Base-by-base conservation (phyloP, 345 rosid species). In the Clarkia xantiana region DNA sequence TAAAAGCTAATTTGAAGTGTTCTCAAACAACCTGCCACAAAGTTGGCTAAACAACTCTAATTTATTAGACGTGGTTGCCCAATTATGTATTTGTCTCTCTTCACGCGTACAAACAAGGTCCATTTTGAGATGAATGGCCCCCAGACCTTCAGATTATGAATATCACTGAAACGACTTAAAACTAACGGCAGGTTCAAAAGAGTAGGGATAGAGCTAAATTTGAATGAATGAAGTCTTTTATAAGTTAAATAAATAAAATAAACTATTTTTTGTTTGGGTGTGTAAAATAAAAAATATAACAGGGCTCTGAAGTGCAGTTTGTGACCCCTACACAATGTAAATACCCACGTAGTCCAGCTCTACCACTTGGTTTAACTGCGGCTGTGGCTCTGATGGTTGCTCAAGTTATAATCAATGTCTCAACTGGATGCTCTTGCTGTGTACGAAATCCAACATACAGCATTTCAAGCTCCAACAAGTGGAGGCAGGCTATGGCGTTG, bases 361-460 rank as follows among this genome's bases (percentile, higher is more conserved):
- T 67, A 15, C 67, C 65, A 20, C 83, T 81, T 62, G 94, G 96
- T 29, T 56, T 86, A 57, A 63, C 80, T 48, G 71, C 98, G 11
- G 87, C 96, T 10, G 48, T 69, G 39, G 59, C 78, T 16, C 82
- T 90, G 48, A 11, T 79, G 72, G 47, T 81, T 50, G 84, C 94
- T 50, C 91, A 86, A 67, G 62, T 86, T 17, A 63, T 73, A 23
- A 69, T 66, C 1, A 86, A 73, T 40, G 65, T 70, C 10, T 72
- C 82, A 44, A 76, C 72, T 16, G 86, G 97, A 13, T 86, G 97
- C 62, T 25, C 83, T 59, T 90, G 94, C 69, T 86, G 94, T 77
- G 69, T 62, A 67, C 74, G 75, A 67, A 64, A 67, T 52, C 73
- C 70, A 10, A 47, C 36, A 5, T 29, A 29, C 36, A 29, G 63